Percentiles rank a stretch among this genome's conserved stretches.
phyloP scores from a whole-genome alignment of 139 green algal genomes.

The Parachlorella kessleri region DNA sequence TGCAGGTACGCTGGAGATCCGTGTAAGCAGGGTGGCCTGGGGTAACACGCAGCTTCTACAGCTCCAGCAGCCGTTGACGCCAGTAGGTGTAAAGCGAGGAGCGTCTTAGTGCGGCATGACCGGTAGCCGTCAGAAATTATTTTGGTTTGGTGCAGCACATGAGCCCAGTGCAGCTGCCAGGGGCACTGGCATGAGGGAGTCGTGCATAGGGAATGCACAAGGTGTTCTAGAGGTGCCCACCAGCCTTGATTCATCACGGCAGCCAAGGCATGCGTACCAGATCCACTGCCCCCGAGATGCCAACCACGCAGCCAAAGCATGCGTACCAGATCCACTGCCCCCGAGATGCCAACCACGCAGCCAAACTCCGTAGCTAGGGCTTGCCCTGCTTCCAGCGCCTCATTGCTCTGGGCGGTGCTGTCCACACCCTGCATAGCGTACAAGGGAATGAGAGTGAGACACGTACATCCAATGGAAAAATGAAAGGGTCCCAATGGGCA shows the following conservation, averaged over 20 bases:
- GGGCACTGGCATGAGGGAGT: no score
- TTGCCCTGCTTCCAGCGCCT: slow-evolving; percentile 56
- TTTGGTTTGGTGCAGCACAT: no score
- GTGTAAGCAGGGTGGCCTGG: no score
- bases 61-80: background rate
- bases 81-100: background rate
- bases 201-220: no score
- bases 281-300: slow-evolving; percentile 67
- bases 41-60: no score
- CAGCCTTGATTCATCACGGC: slow-evolving; percentile 73
- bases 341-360: slow-evolving; percentile 77
- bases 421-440: slow-evolving; percentile 44
- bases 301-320: slow-evolving; percentile 64
- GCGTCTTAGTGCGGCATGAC: background rate
- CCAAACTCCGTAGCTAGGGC: slow-evolving; percentile 44
- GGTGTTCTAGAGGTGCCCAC: no score
- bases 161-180: no score
- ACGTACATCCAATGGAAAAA: no score
- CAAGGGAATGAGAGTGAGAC: no score
- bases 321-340: slow-evolving; percentile 59
- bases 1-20: no score
- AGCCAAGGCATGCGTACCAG: slow-evolving; percentile 49
- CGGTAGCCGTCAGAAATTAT: background rate
- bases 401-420: slow-evolving; percentile 23
- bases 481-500: no score